Evolutionary conservation across 2,329 filamentous ascomycete species (phyloP).

Genomic region (Botrytis cinerea): DNA sequence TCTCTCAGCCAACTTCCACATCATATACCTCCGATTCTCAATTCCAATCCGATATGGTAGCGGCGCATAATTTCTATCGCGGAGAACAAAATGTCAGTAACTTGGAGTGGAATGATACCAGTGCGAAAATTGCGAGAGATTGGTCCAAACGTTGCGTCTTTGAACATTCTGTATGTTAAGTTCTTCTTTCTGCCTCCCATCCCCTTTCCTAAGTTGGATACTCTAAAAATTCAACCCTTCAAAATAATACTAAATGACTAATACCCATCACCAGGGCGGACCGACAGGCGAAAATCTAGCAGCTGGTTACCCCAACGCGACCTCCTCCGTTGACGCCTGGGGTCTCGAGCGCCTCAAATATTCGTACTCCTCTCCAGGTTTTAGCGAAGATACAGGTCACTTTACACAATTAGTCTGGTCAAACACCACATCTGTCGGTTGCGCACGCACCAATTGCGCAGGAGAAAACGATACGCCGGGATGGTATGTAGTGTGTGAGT

Average conservation of each 20-base stretch:
- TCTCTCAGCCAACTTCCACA: constrained; percentile 27
- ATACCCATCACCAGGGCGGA: constrained; percentile 48
- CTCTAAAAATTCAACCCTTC: neutral
- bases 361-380: constrained; percentile 58
- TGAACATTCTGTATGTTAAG: constrained; percentile 51
- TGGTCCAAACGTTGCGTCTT: constrained; percentile 54
- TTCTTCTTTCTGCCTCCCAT: neutral
- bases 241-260: neutral
- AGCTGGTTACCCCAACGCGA: constrained; percentile 62
- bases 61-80: constrained; percentile 68
- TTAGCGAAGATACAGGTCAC: constrained; percentile 63
- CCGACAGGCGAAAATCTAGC: constrained; percentile 76
- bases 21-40: constrained; percentile 47
- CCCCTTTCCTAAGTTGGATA: neutral
- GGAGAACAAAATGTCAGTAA: constrained; percentile 59
- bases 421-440: constrained; percentile 61
- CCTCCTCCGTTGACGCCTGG: constrained; percentile 65
- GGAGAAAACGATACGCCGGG: constrained; percentile 47
- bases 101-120: constrained; percentile 65
- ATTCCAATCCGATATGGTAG: constrained; percentile 58
- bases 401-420: constrained; percentile 76
- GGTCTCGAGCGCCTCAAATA: constrained; percentile 61
- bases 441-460: constrained; percentile 47
- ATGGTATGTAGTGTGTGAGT: constrained; percentile 71
- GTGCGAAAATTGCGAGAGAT: constrained; percentile 55